Evolutionary conservation across 2,329 filamentous ascomycete genomes (phyloP), one percentile per base, ranked within the genome.

Genomic region (Hirsutella thompsonii): DNA sequence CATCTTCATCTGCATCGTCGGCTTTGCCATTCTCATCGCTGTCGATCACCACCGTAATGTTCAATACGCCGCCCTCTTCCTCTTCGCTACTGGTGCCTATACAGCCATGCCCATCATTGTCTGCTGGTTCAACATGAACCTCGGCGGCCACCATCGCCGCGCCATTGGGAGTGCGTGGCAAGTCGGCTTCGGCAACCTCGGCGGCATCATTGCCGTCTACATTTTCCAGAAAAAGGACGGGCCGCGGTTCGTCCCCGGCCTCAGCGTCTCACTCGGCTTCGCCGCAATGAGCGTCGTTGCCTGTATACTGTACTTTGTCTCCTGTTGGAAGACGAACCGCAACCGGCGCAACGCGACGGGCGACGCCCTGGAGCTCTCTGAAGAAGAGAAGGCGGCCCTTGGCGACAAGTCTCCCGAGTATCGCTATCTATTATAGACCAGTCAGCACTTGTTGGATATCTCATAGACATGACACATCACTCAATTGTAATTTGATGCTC

Each of bases 101-200:
- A 79, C 78, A 1, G 85, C 88, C n/a, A 89, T 94, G 82, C 88
- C 90, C 0, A 79, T 94, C 23, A 76, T 88, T 35, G 74, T 88
- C 8, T 88, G 82, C 57, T 89, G 83, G 83, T 88, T 82, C 59
- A 81, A 81, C 50, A 86, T 87, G 76, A 89, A 88, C 51, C 64
- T 87, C 1, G 76, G 76, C 2, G 83, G 82, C 0, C 83, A 88
- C 55, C 79, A 79, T 43, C 72, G 82, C 3, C 70, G 83, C 35
- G 70, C 78, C 8, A 74, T 88, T 14, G 83, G 83, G 11, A 76
- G 76, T 8, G 83, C 81, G 1, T 88, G 81, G 80, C 83, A 88
- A 57, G 69, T 89, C 35, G 81, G 80, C 1, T 86, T 88, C 48
- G 83, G 83, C 10, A 89, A 88, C 52, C 76, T 87, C 30, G 83